A percentile compares a stretch with the other conserved stretches of the same genome.
Evolutionary conservation across 805 yeast species (phyloP).

Genomic region (Suhomyces kilbournensis): DNA sequence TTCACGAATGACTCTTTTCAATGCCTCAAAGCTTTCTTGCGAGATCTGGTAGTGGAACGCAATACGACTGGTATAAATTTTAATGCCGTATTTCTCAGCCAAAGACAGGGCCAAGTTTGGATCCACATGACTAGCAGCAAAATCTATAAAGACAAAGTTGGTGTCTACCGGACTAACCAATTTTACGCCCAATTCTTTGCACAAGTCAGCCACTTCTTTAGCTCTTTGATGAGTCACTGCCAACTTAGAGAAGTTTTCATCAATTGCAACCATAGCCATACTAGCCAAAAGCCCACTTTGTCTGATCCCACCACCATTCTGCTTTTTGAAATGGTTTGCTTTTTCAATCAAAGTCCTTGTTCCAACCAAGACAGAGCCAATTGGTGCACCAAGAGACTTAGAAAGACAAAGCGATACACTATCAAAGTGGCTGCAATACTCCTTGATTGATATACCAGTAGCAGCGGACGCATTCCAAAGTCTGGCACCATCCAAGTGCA

Average conservation of each 20-base stretch:
- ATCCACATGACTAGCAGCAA: constrained; percentile 28
- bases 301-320: constrained; percentile 44
- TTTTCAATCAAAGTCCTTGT: constrained; percentile 29
- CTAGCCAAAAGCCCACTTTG: constrained; percentile 40
- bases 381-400: constrained; percentile 43
- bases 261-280: constrained; percentile 42
- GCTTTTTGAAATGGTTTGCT: constrained; percentile 45
- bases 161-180: constrained; percentile 40
- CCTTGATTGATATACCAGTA: constrained; percentile 39
- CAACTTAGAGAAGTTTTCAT: constrained; percentile 35
- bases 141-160: constrained; percentile 40
- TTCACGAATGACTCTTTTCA: constrained; percentile 55
- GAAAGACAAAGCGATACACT: constrained; percentile 43
- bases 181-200: constrained; percentile 25
- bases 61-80: constrained; percentile 25
- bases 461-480: constrained; percentile 43
- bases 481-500: constrained; percentile 45
- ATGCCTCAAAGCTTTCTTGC: constrained; percentile 25
- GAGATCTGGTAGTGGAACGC: constrained; percentile 38
- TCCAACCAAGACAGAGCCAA: constrained; percentile 41
- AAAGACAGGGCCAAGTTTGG: constrained; percentile 35
- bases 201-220: constrained; percentile 30
- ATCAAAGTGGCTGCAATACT: constrained; percentile 40
- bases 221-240: constrained; percentile 33
- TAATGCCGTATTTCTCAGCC: constrained; percentile 59